Conservation (phyloP, 75 land plant species). For the Azolla pinnata region DNA sequence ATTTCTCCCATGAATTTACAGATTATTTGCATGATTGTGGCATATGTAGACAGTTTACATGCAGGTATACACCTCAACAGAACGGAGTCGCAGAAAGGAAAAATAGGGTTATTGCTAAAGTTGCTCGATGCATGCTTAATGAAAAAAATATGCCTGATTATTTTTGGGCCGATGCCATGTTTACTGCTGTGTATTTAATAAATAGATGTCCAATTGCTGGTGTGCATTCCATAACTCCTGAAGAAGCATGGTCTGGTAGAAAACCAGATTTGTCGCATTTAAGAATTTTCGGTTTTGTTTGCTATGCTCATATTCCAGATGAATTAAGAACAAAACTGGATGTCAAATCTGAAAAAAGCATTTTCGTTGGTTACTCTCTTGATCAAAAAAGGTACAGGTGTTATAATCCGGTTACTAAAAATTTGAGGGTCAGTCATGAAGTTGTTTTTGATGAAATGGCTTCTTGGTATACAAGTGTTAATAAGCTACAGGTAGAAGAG, state of each 20-base stretch:
- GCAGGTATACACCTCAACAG: no score
- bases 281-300: slow-evolving; percentile 15
- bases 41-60: no score
- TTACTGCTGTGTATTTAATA: no score
- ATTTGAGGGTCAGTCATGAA: slow-evolving; percentile 16
- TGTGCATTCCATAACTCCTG: no score
- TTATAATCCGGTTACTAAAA: slow-evolving; percentile 12
- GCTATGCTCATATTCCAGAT: slow-evolving; percentile 14
- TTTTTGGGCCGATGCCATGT: no score
- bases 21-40: no score
- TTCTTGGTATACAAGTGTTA: slow-evolving; percentile 7
- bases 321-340: slow-evolving; percentile 14
- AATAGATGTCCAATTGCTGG: no score
- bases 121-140: no score
- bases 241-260: slow-evolving; percentile 19
- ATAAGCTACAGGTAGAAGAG: neutral
- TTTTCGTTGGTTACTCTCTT: slow-evolving; percentile 9
- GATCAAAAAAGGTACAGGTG: slow-evolving; percentile 19
- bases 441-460: slow-evolving; percentile 15
- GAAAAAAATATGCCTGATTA: no score
- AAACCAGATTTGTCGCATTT: slow-evolving; percentile 19
- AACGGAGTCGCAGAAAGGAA: no score
- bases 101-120: no score
- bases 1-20: no score
- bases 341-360: slow-evolving; percentile 11